Evolutionary conservation across 805 yeast genomes (phyloP), one percentile per base, ranked within the genome.

Genomic region (Candida tibetensis): DNA sequence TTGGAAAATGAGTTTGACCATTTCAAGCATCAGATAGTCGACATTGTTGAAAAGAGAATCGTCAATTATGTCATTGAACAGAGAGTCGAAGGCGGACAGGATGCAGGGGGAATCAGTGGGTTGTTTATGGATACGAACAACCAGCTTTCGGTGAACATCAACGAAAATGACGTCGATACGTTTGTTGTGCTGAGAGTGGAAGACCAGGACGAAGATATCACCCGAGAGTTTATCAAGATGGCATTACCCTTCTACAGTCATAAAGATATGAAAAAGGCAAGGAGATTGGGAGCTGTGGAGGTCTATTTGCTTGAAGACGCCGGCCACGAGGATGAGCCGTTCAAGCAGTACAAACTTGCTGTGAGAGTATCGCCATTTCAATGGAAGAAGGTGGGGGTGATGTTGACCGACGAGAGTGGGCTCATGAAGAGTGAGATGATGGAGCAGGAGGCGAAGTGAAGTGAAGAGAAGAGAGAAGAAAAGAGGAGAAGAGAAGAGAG

Each of bases 1-100:
- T 49, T 67, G 16, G 72, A 68, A 9, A 63, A 53, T 39, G 64
- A 64, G 46, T 67, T 49, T 45, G 72, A 65, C 38, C 53, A 56
- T 35, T 61, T 67, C 42, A 58, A 50, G 29, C 28, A 37, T 5
- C 64, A 67, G 38, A 45, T 66, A 3, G 30, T 58, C 3, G 53
- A 58, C 5, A 22, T 53, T 4, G 46, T 56, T 3, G 66, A 59
- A 27, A 32, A 40, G 15, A 42, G 54, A 23, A 52, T 67, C 17
- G 47, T 59, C 3, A 64, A 65, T 33, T 49, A 52, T 41, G 47
- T 64, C 14, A 53, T 51, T 10, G 15, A 35, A 1, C 15, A 14
- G 4, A 21, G 30, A 8, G 28, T 30, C 5, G 13, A 23, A 4
- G 32, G 23, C 14, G 4, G 5, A n/a, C 18, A n/a, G 6, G 22